phyloP scores from a whole-genome alignment of 192 early-diverging fungal species.

The Mortierella alpina region DNA sequence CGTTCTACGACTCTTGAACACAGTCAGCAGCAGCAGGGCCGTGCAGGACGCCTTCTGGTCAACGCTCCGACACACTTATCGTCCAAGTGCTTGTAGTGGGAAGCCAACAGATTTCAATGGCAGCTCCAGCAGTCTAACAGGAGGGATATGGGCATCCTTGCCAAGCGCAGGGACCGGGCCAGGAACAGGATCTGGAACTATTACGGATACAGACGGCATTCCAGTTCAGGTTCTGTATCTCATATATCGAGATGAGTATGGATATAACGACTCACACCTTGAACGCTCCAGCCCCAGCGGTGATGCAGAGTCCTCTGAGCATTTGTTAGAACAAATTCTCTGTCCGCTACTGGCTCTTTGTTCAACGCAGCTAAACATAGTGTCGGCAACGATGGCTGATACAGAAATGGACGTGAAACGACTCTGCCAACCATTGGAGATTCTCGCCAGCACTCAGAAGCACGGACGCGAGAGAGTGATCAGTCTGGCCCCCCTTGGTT shows the following conservation, averaged over 20 bases:
- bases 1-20: too few species aligned
- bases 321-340: slow-evolving; percentile 5
- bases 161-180: neutral
- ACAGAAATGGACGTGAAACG: slow-evolving; percentile 9
- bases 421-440: neutral
- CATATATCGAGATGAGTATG: slow-evolving; percentile 6
- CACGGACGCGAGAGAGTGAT: neutral
- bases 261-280: neutral
- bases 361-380: slow-evolving; percentile 6
- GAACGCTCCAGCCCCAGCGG: too few species aligned
- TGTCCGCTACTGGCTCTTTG: slow-evolving; percentile 4
- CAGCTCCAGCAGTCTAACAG: neutral
- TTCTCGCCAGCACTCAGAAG: too few species aligned
- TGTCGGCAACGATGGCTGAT: neutral
- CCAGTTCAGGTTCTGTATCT: neutral
- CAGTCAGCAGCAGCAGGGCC: neutral
- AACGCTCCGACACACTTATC: neutral
- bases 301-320: neutral
- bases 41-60: slow-evolving; percentile 9
- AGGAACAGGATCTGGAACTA: too few species aligned
- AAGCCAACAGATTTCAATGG: neutral
- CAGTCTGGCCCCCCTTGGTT: neutral
- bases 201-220: neutral
- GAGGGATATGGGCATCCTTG: slow-evolving; percentile 15
- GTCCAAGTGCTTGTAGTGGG: neutral